A percentile compares a stretch with the other conserved stretches of the same genome.
These are phyloP conservation scores for Colletotrichum orchidophilum DNA, from an alignment of 2,329 filamentous ascomycete species.

Conservation along the genomic window DNA sequence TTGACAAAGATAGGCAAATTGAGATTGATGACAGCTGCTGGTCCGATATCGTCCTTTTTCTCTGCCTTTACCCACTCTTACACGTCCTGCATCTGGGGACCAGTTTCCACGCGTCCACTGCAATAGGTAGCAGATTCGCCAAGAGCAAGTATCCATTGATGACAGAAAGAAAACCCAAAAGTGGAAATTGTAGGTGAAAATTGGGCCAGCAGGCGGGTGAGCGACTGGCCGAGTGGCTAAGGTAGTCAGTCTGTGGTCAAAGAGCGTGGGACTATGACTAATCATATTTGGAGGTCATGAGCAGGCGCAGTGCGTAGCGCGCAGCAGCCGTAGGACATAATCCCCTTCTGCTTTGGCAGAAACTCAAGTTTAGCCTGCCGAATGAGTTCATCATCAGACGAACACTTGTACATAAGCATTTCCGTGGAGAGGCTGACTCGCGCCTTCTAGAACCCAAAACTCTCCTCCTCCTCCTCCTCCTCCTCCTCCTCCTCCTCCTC, in stretches of 20 bases:
- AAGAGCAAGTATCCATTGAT: slow-evolving; percentile 14
- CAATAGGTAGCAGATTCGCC: neutral
- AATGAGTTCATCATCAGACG: slow-evolving; percentile 11
- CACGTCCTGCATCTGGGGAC: slow-evolving; percentile 5
- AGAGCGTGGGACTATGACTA: slow-evolving; percentile 16
- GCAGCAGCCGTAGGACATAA: neutral
- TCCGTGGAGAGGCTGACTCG: neutral
- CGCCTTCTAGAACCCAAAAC: neutral
- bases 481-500: neutral
- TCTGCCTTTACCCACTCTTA: slow-evolving; percentile 8
- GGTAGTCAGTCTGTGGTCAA: neutral
- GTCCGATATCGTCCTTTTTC: slow-evolving; percentile 27
- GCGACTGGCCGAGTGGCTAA: neutral
- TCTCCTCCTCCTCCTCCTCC: neutral
- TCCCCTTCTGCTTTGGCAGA: neutral
- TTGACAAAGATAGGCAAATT: neutral
- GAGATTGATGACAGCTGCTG: neutral
- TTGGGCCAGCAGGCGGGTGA: slow-evolving; percentile 1
- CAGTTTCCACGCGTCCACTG: slow-evolving; percentile 23
- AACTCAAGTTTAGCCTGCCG: neutral
- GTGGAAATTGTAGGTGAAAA: slow-evolving; percentile 16
- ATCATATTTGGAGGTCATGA: neutral
- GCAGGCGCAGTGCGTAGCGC: neutral
- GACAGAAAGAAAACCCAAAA: slow-evolving; percentile 18
- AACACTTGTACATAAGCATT: neutral